A percentile compares a stretch with the other conserved stretches of the same genome.
phyloP scores from a whole-genome alignment of 441 rosid species.

The Pelargonium citronellum region DNA sequence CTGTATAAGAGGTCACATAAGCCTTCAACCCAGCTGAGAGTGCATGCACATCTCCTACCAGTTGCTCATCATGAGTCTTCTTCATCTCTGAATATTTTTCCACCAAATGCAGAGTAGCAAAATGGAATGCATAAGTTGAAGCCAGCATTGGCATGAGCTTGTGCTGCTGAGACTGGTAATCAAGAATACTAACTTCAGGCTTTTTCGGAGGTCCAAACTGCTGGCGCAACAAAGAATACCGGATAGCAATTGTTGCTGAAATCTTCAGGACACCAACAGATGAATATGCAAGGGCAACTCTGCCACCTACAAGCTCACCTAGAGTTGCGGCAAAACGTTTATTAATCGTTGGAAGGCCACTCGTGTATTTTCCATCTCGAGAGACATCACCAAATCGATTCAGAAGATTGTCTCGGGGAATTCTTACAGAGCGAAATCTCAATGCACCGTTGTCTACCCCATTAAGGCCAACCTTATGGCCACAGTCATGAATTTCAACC shows the following conservation, averaged over 20 bases:
- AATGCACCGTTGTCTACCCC: slow-evolving; percentile 98
- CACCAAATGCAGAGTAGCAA: slow-evolving; percentile 64
- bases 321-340: slow-evolving; percentile 91
- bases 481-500: slow-evolving; percentile 86
- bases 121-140: slow-evolving; percentile 88
- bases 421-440: slow-evolving; percentile 74
- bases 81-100: slow-evolving; percentile 86
- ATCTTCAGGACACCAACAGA: slow-evolving; percentile 82
- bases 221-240: slow-evolving; percentile 83
- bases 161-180: slow-evolving; percentile 98
- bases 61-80: slow-evolving; percentile 66
- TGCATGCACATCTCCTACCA: slow-evolving; percentile 85
- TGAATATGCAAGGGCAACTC: slow-evolving; percentile 87
- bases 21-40: slow-evolving; percentile 95
- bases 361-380: slow-evolving; percentile 86
- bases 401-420: slow-evolving; percentile 91
- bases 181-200: slow-evolving; percentile 95
- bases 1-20: slow-evolving; percentile 83
- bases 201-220: slow-evolving; percentile 94
- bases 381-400: slow-evolving; percentile 94
- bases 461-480: slow-evolving; percentile 85
- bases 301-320: slow-evolving; percentile 96
- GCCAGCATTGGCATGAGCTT: slow-evolving; percentile 99
- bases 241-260: slow-evolving; percentile 71
- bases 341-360: slow-evolving; percentile 80